Evolutionary conservation across 2,329 filamentous ascomycete genomes (phyloP).

Genomic region (Zalaria obscura): DNA sequence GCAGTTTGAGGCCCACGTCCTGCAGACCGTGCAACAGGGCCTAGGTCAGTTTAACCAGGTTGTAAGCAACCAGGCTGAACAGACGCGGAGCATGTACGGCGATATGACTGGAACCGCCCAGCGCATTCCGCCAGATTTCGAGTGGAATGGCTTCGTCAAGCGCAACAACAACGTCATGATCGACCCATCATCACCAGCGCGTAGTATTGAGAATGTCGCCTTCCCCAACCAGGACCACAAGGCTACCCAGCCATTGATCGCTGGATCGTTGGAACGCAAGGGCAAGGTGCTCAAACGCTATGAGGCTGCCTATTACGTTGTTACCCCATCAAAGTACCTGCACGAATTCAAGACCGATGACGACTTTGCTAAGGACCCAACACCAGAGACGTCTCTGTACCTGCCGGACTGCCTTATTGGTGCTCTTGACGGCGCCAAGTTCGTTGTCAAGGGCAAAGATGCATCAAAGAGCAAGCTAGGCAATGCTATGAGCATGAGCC

Average conservation of each 20-base stretch:
- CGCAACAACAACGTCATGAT: slow-evolving; percentile 61
- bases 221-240: slow-evolving; percentile 85
- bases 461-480: slow-evolving; percentile 61
- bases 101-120: slow-evolving; percentile 71
- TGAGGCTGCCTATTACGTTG: slow-evolving; percentile 73
- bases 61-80: slow-evolving; percentile 66
- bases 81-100: slow-evolving; percentile 63
- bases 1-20: slow-evolving; percentile 72
- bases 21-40: slow-evolving; percentile 69
- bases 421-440: slow-evolving; percentile 60
- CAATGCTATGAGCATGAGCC: slow-evolving; percentile 63
- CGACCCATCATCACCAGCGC: slow-evolving; percentile 60
- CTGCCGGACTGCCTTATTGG: slow-evolving; percentile 81
- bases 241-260: slow-evolving; percentile 68
- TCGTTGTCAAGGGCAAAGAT: slow-evolving; percentile 93
- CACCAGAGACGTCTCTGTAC: slow-evolving; percentile 79
- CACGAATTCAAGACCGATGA: slow-evolving; percentile 97
- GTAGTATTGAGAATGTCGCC: slow-evolving; percentile 56
- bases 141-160: slow-evolving; percentile 75
- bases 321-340: slow-evolving; percentile 75
- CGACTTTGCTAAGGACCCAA: slow-evolving; percentile 54
- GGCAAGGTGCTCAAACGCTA: slow-evolving; percentile 75
- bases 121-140: slow-evolving; percentile 68
- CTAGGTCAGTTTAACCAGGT: slow-evolving; percentile 74
- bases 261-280: slow-evolving; percentile 82